Percentiles rank a stretch among this genome's conserved stretches.
phyloP scores from a whole-genome alignment of 768 basidiomycete genomes.

The Pleurotus eryngii region DNA sequence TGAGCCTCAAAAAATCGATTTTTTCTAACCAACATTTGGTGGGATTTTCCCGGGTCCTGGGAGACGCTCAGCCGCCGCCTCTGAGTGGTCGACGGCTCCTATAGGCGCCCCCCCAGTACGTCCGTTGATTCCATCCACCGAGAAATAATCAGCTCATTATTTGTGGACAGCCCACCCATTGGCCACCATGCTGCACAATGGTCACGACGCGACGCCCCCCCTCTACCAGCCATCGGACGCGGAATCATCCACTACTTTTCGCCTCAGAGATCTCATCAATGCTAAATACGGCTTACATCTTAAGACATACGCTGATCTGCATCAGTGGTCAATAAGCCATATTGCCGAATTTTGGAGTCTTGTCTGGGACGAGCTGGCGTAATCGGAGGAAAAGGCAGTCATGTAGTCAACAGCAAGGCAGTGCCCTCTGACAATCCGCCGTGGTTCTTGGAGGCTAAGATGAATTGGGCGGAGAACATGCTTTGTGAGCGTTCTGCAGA shows the following conservation, averaged over 20 bases:
- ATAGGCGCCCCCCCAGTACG: too few species aligned
- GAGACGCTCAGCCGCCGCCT: neutral
- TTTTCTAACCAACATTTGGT: too few species aligned
- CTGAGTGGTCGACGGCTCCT: neutral
- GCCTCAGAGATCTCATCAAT: slow-evolving; percentile 52
- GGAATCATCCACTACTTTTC: slow-evolving; percentile 41
- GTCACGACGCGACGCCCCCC: slow-evolving; percentile 16
- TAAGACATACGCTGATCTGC: slow-evolving; percentile 59
- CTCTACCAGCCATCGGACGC: slow-evolving; percentile 43
- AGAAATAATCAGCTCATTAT: too few species aligned
- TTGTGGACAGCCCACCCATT: neutral
- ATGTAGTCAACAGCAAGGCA: slow-evolving; percentile 54
- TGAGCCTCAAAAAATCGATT: too few species aligned
- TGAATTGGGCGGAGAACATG: slow-evolving; percentile 87
- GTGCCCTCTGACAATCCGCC: slow-evolving; percentile 58
- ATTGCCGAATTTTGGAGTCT: slow-evolving; percentile 66
- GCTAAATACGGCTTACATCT: slow-evolving; percentile 39
- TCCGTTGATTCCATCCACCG: too few species aligned
- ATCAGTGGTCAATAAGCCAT: slow-evolving; percentile 58
- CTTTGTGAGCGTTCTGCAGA: slow-evolving; percentile 51
- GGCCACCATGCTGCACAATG: neutral
- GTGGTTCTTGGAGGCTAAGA: slow-evolving; percentile 65
- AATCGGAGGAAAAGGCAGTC: slow-evolving; percentile 57
- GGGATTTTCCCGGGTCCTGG: too few species aligned
- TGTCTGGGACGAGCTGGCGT: slow-evolving; percentile 69